Conservation (phyloP, 1,284 basidiomycete genomes). For the Leccinum laetum region DNA sequence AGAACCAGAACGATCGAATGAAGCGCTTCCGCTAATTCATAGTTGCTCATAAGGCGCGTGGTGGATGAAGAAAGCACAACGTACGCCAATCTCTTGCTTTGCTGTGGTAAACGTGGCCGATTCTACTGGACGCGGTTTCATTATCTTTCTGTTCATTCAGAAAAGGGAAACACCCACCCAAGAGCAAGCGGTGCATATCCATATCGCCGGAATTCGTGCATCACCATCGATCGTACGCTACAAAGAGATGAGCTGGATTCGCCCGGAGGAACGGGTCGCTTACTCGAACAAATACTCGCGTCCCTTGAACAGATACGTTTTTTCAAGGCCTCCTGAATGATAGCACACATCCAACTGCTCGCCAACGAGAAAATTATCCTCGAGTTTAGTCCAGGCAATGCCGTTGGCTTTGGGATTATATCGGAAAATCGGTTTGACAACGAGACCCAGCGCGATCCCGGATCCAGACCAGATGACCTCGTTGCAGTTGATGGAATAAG, state of each 20-base stretch:
- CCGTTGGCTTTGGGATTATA: slow-evolving; percentile 26
- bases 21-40: slow-evolving; percentile 15
- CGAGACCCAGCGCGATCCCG: slow-evolving; percentile 24
- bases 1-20: slow-evolving; percentile 44
- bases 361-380: slow-evolving; percentile 12
- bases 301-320: slow-evolving; percentile 65
- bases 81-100: slow-evolving; percentile 77
- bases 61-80: slow-evolving; percentile 29
- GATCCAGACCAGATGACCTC: slow-evolving; percentile 26
- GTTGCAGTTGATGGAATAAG: slow-evolving; percentile 12
- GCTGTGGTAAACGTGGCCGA: slow-evolving; percentile 54
- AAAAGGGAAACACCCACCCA: slow-evolving; percentile 42
- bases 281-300: slow-evolving; percentile 78
- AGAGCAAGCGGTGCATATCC: slow-evolving; percentile 53
- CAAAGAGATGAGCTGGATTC: slow-evolving; percentile 1
- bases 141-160: not conserved
- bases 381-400: slow-evolving; percentile 19
- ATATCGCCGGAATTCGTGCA: slow-evolving; percentile 63
- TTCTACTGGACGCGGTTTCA: slow-evolving; percentile 38
- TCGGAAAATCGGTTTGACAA: slow-evolving; percentile 24
- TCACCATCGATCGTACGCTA: slow-evolving; percentile 71
- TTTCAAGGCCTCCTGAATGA: slow-evolving; percentile 47
- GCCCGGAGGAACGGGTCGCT: slow-evolving; percentile 27
- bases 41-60: not conserved
- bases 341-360: slow-evolving; percentile 24